These are phyloP conservation scores for Saprolegnia parasitica DNA, from an alignment of 352 stramenopile genomes.

Conservation along the genomic window DNA sequence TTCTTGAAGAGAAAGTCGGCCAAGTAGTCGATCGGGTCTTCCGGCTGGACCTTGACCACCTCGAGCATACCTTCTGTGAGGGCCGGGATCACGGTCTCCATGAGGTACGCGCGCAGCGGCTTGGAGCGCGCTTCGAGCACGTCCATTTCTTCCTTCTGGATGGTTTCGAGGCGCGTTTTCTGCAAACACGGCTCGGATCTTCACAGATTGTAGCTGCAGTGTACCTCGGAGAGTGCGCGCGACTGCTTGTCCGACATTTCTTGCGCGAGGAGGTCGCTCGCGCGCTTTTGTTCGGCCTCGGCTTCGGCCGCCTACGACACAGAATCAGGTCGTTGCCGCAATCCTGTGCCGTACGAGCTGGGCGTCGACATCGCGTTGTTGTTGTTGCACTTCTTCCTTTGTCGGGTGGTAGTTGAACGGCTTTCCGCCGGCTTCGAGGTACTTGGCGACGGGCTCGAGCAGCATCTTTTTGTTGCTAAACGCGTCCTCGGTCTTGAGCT, in stretches of 20 bases:
- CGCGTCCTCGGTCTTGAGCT: constrained; percentile 41
- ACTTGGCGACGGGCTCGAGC: constrained; percentile 49
- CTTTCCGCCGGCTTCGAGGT: constrained; percentile 70
- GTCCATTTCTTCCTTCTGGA: constrained; percentile 74
- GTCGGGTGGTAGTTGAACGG: constrained; percentile 84
- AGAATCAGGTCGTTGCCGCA: neutral
- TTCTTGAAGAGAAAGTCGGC: constrained; percentile 85
- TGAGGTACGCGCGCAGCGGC: constrained; percentile 72
- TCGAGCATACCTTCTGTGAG: constrained; percentile 84
- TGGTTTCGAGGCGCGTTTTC: constrained; percentile 54
- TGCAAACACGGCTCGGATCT: neutral
- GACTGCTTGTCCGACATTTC: constrained; percentile 30
- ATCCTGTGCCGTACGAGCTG: constrained; percentile 1
- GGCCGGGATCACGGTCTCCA: constrained; percentile 78
- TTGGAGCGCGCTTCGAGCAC: constrained; percentile 76
- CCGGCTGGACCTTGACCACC: constrained; percentile 78
- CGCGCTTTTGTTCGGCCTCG: constrained; percentile 40
- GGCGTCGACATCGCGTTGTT: constrained; percentile 37
- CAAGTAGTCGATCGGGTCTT: constrained; percentile 84
- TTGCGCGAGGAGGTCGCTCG: constrained; percentile 40
- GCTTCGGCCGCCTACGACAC: constrained; percentile 24
- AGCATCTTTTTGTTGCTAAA: constrained; percentile 43
- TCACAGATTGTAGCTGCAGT: neutral
- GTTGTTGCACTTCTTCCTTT: constrained; percentile 48
- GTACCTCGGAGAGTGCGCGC: constrained; percentile 17